Evolutionary conservation across 1,284 basidiomycete species (phyloP).

Genomic region (Phlebopus sp.): DNA sequence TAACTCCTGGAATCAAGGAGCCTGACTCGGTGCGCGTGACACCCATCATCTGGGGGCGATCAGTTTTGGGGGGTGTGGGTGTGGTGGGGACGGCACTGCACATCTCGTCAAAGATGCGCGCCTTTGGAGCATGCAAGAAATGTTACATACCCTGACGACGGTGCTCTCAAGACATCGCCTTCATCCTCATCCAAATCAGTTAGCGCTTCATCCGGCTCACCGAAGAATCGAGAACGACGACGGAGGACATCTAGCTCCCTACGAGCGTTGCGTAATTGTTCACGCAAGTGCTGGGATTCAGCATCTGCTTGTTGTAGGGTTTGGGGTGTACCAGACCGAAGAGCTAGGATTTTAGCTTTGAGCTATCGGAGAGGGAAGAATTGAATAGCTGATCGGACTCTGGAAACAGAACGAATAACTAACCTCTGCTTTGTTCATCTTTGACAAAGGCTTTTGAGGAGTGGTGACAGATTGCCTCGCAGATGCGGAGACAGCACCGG

Average conservation of each 20-base stretch:
- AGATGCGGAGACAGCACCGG: constrained; percentile 18
- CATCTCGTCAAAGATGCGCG: background rate
- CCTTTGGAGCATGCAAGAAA: background rate
- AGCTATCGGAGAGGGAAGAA: constrained; percentile 18
- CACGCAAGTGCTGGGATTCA: constrained; percentile 26
- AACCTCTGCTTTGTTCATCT: constrained; percentile 45
- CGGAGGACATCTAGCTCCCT: constrained; percentile 1
- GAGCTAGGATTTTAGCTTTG: constrained; percentile 18
- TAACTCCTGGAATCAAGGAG: constrained; percentile 44
- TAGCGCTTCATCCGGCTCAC: constrained; percentile 7
- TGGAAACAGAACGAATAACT: background rate
- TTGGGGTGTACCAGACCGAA: constrained; percentile 18
- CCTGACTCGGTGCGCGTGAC: constrained; percentile 46
- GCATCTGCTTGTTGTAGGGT: constrained; percentile 30
- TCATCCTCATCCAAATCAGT: constrained; percentile 11
- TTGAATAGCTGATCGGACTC: constrained; percentile 3
- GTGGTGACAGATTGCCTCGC: constrained; percentile 11
- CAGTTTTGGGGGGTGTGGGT: constrained; percentile 4
- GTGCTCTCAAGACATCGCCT: background rate
- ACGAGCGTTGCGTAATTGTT: background rate
- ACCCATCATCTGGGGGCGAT: constrained; percentile 11
- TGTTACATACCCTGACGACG: constrained; percentile 3
- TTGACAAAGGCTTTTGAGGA: constrained; percentile 23
- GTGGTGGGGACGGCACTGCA: constrained; percentile 5
- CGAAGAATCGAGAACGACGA: constrained; percentile 1